Evolutionary conservation across 164 flowering plant genomes (phyloP), one percentile per base, ranked within the genome.

Genomic region (Paratinospora sagittata): DNA sequence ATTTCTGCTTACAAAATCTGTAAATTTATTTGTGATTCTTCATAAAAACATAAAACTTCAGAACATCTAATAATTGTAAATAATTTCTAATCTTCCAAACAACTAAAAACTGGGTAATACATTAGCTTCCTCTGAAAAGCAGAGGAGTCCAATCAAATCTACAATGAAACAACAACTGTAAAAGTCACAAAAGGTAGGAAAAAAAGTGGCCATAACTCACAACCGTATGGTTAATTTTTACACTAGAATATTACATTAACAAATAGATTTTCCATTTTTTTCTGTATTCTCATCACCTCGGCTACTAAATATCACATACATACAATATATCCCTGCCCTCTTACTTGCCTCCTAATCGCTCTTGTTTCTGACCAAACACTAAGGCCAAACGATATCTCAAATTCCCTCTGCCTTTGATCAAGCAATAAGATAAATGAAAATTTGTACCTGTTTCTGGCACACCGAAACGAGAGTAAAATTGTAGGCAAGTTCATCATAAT

Each of bases 241-340:
- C 63, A 60, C 27, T 23, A 60, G 30, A 0, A 60, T 60, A 23
- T 60, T 23, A 60, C 63, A 60, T 19, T 14, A 12, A 49, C 57
- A 19, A 23, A 23, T 10, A 26, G 27, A 60, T 52, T 2, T 52
- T 39, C 19, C 58, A 16, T 13, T 52, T 52, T 52, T 8, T 52
- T n/a, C 19, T 52, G 43, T 19, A 52, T 52, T 3, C n/a, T 52
- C 58, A 2, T 52, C n/a, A n/a, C n/a, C 58, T 52, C 6, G 5
- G n/a, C 58, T 52, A 52, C 43, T 60, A 58, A n/a, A 19, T 8
- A 60, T 60, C 27, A 60, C 30, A 60, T 60, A 60, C 27, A 23
- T 60, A 60, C 63, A 52, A 60, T 60, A 26, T 60, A 13, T 27
- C 63, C n/a, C 63, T 60, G 63, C 63, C 24, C 58, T 21, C 58